These are phyloP conservation scores for Conticribra weissflogii DNA, from an alignment of 108 stramenopile genomes.

Conservation along the genomic window DNA sequence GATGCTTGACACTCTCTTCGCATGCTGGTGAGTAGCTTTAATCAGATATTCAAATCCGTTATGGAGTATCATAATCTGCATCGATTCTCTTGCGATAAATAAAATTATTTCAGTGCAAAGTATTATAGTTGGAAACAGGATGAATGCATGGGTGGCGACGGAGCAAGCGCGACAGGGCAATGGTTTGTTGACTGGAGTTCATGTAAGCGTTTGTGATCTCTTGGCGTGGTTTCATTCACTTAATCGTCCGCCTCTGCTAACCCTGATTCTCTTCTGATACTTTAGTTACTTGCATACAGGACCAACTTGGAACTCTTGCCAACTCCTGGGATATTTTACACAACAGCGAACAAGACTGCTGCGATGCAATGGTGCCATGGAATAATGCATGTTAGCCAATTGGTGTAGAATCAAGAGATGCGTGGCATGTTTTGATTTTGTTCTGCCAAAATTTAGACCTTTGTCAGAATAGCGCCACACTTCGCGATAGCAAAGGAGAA, in stretches of 20 bases:
- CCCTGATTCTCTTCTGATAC: too few relatives aligned
- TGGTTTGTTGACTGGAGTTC: slow-evolving; percentile 8
- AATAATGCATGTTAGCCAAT: neutral
- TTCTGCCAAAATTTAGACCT: too few relatives aligned
- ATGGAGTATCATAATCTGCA: neutral
- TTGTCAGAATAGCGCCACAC: too few relatives aligned
- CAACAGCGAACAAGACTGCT: neutral
- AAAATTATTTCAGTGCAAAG: neutral
- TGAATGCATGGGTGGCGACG: neutral
- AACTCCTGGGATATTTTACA: neutral
- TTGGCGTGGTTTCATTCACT: too few relatives aligned
- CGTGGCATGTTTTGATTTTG: too few relatives aligned
- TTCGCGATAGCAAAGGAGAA: too few relatives aligned
- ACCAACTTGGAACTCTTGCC: neutral
- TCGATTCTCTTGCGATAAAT: neutral
- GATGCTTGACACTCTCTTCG: neutral
- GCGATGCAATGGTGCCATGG: neutral
- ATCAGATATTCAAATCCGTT: too few relatives aligned
- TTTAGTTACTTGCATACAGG: neutral
- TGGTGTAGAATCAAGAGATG: too few relatives aligned
- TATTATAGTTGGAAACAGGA: neutral
- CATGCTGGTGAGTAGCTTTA: too few relatives aligned
- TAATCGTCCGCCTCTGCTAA: too few relatives aligned
- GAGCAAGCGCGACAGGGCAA: neutral
- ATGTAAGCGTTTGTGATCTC: neutral